Evolutionary conservation across 306 rosid genomes (phyloP).

Genomic region (Prunus mira): DNA sequence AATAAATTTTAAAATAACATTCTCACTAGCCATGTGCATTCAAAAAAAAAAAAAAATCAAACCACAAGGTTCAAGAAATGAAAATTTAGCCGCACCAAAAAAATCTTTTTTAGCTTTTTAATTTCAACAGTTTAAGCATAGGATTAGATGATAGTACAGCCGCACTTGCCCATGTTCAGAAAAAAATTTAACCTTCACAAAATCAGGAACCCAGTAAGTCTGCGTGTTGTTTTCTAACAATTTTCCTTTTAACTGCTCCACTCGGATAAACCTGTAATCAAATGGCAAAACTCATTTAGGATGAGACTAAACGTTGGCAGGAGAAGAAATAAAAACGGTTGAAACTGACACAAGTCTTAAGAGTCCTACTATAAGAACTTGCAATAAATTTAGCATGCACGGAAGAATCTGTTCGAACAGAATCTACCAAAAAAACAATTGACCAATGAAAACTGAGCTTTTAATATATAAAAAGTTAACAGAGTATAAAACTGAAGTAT

Average conservation of each 20-base stretch:
- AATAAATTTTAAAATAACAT: background rate
- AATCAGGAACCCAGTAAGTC: conserved; percentile 97
- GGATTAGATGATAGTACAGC: background rate
- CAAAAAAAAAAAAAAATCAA: background rate
- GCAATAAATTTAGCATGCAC: background rate
- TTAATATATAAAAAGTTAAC: background rate
- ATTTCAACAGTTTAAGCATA: background rate
- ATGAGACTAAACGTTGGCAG: conserved; percentile 1
- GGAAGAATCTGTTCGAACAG: background rate
- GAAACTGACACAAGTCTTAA: background rate
- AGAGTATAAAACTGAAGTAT: background rate
- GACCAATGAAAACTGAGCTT: background rate
- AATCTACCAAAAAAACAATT: background rate
- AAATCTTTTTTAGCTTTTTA: background rate
- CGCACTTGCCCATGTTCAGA: no score
- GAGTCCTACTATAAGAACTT: background rate
- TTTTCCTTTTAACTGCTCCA: conserved; percentile 73
- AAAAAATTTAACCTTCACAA: conserved; percentile 67
- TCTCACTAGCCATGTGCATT: background rate
- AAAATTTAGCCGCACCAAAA: background rate
- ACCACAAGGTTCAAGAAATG: background rate
- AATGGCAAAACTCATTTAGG: conserved; percentile 8
- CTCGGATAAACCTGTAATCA: conserved; percentile 77
- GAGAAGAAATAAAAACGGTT: background rate
- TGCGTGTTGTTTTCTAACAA: conserved; percentile 82